Evolutionary conservation across 805 yeast genomes (phyloP).

Genomic region (Cyberlindnera japonica): DNA sequence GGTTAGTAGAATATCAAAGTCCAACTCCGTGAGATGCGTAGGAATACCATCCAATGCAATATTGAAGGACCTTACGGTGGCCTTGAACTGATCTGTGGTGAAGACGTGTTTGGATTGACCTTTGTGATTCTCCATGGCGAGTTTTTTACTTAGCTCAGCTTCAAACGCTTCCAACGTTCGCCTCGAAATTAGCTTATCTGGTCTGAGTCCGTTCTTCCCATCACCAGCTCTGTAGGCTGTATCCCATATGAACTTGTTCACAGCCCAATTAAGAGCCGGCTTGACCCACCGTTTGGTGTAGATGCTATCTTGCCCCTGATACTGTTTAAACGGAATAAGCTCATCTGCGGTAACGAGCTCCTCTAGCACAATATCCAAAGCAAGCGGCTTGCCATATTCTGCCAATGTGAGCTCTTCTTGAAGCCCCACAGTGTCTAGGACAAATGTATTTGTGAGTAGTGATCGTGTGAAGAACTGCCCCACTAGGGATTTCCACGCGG

Average conservation of each 20-base stretch:
- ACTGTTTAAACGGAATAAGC: conserved; percentile 28
- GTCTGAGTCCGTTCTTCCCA: conserved; percentile 15
- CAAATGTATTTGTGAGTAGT: conserved; percentile 17
- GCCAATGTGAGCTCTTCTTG: conserved; percentile 28
- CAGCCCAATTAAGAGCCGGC: conserved; percentile 24
- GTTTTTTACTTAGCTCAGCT: conserved; percentile 6
- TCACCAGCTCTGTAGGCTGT: conserved; percentile 22
- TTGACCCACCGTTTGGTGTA: conserved; percentile 23
- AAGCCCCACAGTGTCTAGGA: conserved; percentile 26
- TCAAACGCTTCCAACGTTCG: conserved; percentile 17
- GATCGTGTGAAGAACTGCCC: conserved; percentile 15
- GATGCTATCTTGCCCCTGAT: conserved; percentile 20
- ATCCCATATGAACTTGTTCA: conserved; percentile 22
- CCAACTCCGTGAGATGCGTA: conserved; percentile 16
- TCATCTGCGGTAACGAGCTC: conserved; percentile 28
- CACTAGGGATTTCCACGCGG: conserved; percentile 35
- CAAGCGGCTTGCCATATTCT: conserved; percentile 33
- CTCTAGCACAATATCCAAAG: conserved; percentile 35
- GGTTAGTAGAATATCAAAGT: conserved; percentile 20
- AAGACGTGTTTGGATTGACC: conserved; percentile 14
- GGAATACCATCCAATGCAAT: conserved; percentile 5
- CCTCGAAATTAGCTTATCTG: conserved; percentile 21
- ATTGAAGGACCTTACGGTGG: conserved; percentile 4
- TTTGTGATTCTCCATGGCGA: not conserved
- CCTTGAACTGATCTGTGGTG: conserved; percentile 13